Conservation (phyloP, 108 stramenopile genomes). For the Conticribra guillardii region DNA sequence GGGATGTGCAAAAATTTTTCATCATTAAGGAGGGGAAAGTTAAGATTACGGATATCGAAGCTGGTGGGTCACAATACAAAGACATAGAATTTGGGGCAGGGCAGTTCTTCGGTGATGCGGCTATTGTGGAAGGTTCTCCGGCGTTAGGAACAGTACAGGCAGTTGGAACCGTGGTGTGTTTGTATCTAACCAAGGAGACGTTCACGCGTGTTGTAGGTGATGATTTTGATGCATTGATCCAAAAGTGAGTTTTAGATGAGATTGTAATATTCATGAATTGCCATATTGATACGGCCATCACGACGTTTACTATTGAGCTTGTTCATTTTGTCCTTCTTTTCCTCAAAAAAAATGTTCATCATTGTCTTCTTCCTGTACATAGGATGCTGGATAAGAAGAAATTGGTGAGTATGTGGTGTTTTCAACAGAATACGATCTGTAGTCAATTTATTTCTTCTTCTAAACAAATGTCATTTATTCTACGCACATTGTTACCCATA, state of each 20-base stretch:
- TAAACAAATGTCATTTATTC: too few species aligned
- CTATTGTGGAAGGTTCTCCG: constrained; percentile 56
- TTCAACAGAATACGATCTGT: not conserved
- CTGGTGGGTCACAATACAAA: constrained; percentile 46
- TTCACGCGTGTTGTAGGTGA: constrained; percentile 62
- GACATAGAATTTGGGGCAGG: constrained; percentile 58
- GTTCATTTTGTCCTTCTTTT: too few species aligned
- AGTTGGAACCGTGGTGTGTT: constrained; percentile 37
- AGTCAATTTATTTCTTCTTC: not conserved
- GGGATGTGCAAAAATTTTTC: constrained; percentile 62
- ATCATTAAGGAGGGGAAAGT: constrained; percentile 78
- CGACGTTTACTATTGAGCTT: too few species aligned
- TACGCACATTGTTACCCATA: too few species aligned
- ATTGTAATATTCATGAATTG: too few species aligned
- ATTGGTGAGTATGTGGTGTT: constrained; percentile 52
- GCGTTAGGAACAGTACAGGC: constrained; percentile 16
- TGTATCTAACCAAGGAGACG: constrained; percentile 51
- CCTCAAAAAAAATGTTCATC: too few species aligned
- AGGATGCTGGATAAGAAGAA: constrained; percentile 54
- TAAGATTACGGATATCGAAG: constrained; percentile 45
- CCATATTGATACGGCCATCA: too few species aligned
- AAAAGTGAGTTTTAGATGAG: too few species aligned
- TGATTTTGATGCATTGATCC: constrained; percentile 35
- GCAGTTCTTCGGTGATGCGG: constrained; percentile 66
- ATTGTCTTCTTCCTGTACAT: too few species aligned